Evolutionary conservation across 352 stramenopile genomes (phyloP).

Genomic region (Phytophthora litchii): DNA sequence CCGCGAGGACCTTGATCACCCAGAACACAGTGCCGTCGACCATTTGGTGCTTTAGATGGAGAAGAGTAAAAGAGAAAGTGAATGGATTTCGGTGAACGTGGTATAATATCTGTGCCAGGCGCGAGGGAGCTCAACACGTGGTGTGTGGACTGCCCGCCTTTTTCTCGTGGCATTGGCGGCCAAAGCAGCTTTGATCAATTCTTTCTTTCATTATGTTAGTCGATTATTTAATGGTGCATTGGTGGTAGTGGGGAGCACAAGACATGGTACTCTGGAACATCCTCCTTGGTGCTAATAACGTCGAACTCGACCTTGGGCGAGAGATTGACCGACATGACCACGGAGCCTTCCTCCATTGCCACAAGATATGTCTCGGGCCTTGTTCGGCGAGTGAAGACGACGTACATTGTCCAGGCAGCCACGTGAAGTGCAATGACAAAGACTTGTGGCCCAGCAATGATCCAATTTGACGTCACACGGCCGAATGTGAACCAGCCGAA

Average conservation of each 20-base stretch:
- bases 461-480: slow-evolving; percentile 51
- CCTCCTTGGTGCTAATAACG: slow-evolving; percentile 8
- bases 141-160: not conserved
- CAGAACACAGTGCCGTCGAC: slow-evolving; percentile 21
- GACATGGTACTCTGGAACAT: slow-evolving; percentile 18
- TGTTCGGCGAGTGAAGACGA: slow-evolving; percentile 29
- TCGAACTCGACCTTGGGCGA: slow-evolving; percentile 22
- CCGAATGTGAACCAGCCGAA: slow-evolving; percentile 56
- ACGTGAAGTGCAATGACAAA: slow-evolving; percentile 46
- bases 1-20: slow-evolving; percentile 32
- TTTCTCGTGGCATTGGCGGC: no score
- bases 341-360: slow-evolving; percentile 18
- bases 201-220: slow-evolving; percentile 5
- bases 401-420: slow-evolving; percentile 39
- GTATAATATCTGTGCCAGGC: slow-evolving; percentile 1
- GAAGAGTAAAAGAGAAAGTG: slow-evolving; percentile 9
- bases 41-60: slow-evolving; percentile 7
- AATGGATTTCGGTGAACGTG: slow-evolving; percentile 3
- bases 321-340: slow-evolving; percentile 16
- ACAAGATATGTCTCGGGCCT: slow-evolving; percentile 1
- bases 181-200: not conserved
- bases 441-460: slow-evolving; percentile 55
- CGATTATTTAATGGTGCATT: slow-evolving; percentile 12
- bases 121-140: not conserved
- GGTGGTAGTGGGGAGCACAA: slow-evolving; percentile 22